Percentiles rank a stretch among this genome's conserved stretches.
These are phyloP conservation scores for Berberis thunbergii DNA, from an alignment of 164 flowering plant genomes.

Conservation along the genomic window DNA sequence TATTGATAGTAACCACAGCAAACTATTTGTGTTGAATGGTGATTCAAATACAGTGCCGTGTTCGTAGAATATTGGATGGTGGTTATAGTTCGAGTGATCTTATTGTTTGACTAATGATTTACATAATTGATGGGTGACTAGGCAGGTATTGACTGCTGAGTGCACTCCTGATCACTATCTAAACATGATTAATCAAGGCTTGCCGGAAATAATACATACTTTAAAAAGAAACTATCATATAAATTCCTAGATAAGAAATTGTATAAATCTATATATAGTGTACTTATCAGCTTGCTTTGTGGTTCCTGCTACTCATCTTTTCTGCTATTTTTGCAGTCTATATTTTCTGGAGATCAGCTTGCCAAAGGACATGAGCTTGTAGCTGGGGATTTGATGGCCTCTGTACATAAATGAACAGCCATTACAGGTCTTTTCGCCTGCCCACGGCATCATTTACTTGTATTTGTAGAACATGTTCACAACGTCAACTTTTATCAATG, in stretches of 20 bases:
- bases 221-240: background rate
- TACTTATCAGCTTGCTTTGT: background rate
- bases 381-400: constrained; percentile 7
- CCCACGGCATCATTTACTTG: no score
- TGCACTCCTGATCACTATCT: no score
- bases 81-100: no score
- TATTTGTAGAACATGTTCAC: no score
- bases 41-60: no score
- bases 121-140: no score
- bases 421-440: background rate
- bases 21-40: no score
- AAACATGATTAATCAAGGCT: background rate
- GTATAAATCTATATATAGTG: background rate
- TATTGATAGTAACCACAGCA: no score
- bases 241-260: background rate
- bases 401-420: constrained; percentile 7
- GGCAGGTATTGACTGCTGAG: no score
- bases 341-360: constrained; percentile 90
- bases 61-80: no score
- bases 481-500: no score
- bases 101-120: no score
- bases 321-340: constrained; percentile 33
- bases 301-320: background rate
- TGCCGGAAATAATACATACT: background rate
- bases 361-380: constrained; percentile 70